Evolutionary conservation across 2,329 filamentous ascomycete genomes (phyloP).

Genomic region (Claviceps humidiphila): DNA sequence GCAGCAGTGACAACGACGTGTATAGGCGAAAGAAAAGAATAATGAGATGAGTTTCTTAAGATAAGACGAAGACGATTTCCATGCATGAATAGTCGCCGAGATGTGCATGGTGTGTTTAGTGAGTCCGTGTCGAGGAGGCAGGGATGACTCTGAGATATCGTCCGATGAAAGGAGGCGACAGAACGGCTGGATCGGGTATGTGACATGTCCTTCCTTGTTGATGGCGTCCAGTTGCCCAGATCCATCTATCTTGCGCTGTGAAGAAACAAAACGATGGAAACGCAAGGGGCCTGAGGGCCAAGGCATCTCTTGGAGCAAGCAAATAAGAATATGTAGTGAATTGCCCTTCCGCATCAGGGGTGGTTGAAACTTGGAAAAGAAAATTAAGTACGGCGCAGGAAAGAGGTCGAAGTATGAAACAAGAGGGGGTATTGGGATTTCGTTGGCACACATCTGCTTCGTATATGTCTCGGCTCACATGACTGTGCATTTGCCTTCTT

Average conservation of each 20-base stretch:
- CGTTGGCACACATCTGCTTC: conserved; percentile 1
- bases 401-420: background rate
- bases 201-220: background rate
- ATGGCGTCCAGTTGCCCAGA: background rate
- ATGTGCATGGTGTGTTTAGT: too few relatives aligned
- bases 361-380: background rate
- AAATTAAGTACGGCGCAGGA: background rate
- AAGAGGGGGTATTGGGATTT: conserved; percentile 2
- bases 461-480: conserved; percentile 31
- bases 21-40: too few relatives aligned
- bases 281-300: too few relatives aligned
- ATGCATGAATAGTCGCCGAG: too few relatives aligned
- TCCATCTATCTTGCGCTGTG: background rate
- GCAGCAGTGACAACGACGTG: too few relatives aligned
- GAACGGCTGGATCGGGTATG: background rate
- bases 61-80: too few relatives aligned
- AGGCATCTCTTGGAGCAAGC: too few relatives aligned
- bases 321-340: too few relatives aligned
- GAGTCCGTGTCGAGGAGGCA: too few relatives aligned
- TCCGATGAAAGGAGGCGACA: background rate
- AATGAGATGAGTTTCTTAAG: too few relatives aligned
- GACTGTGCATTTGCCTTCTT: conserved; percentile 45
- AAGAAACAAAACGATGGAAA: too few relatives aligned
- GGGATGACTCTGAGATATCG: background rate
- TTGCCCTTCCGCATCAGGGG: too few relatives aligned